These are phyloP conservation scores for Camelina hispida DNA, from an alignment of 345 rosid species.

Conservation along the genomic window DNA sequence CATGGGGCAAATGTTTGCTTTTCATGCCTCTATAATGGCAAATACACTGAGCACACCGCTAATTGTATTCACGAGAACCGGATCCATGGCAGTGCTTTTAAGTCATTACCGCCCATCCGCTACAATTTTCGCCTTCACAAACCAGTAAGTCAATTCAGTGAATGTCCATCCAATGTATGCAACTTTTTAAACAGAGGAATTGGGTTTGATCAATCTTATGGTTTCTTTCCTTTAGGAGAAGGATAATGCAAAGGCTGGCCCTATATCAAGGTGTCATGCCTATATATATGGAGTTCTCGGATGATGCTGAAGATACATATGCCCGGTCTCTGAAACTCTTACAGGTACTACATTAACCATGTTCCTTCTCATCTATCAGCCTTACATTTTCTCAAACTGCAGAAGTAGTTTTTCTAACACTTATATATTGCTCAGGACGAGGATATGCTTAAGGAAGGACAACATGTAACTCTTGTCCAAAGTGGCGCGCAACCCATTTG, in stretches of 20 bases:
- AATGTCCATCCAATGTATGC: not conserved
- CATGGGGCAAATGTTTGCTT: conserved; percentile 99
- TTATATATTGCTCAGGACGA: conserved; percentile 55
- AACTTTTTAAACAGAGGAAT: not conserved
- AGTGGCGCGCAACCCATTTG: conserved; percentile 97
- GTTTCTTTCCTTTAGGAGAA: conserved; percentile 56
- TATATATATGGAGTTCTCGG: conserved; percentile 80
- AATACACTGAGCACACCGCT: conserved; percentile 80
- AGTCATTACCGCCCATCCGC: conserved; percentile 91
- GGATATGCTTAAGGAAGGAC: conserved; percentile 68
- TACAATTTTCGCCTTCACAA: conserved; percentile 92
- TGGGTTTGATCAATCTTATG: conserved; percentile 1
- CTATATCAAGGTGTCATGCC: conserved; percentile 95
- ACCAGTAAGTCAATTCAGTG: conserved; percentile 61
- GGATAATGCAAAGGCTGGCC: conserved; percentile 86
- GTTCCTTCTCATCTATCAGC: not conserved
- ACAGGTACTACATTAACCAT: conserved; percentile 53
- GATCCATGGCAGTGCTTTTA: conserved; percentile 86
- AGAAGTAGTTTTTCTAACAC: conserved; percentile 7
- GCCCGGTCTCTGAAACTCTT: conserved; percentile 70
- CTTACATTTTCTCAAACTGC: conserved; percentile 8
- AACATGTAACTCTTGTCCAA: conserved; percentile 83
- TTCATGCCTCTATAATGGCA: conserved; percentile 93
- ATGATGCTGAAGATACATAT: conserved; percentile 91
- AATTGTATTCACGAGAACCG: conserved; percentile 91